A percentile compares a stretch with the other conserved stretches of the same genome.
Evolutionary conservation across 1,284 basidiomycete genomes (phyloP).

Genomic region (Naganishia albida): DNA sequence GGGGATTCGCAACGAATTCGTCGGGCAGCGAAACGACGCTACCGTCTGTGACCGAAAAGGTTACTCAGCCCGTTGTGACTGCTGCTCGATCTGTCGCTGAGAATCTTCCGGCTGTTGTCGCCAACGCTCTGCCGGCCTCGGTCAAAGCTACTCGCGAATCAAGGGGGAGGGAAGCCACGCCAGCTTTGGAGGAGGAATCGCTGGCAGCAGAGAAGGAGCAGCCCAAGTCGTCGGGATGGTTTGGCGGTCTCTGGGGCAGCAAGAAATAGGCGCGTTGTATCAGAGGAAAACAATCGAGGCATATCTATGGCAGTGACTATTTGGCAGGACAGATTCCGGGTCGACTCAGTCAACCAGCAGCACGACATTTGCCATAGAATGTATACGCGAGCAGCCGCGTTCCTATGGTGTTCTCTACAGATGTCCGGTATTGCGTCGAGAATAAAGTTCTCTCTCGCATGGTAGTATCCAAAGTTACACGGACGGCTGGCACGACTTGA

Average conservation of each 20-base stretch:
- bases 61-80: constrained; percentile 26
- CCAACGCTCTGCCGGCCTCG: constrained; percentile 8
- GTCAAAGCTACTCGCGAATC: constrained; percentile 36
- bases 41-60: constrained; percentile 11
- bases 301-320: too few relatives aligned
- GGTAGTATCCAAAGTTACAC: too few relatives aligned
- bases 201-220: constrained; percentile 30
- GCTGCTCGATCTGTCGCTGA: constrained; percentile 20
- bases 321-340: too few relatives aligned
- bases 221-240: constrained; percentile 32
- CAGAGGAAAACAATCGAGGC: too few relatives aligned
- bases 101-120: constrained; percentile 11
- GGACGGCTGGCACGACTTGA: too few relatives aligned
- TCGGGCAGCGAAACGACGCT: constrained; percentile 37
- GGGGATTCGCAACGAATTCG: constrained; percentile 42
- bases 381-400: too few relatives aligned
- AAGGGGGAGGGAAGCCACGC: constrained; percentile 36
- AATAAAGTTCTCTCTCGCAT: too few relatives aligned
- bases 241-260: constrained; percentile 34
- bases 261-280: constrained; percentile 21
- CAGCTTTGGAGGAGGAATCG: constrained; percentile 19
- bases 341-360: too few relatives aligned
- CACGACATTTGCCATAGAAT: too few relatives aligned
- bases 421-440: too few relatives aligned
- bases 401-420: too few relatives aligned